phyloP scores from a whole-genome alignment of 169 alveolate genomes.

The Plasmodium malariae region DNA sequence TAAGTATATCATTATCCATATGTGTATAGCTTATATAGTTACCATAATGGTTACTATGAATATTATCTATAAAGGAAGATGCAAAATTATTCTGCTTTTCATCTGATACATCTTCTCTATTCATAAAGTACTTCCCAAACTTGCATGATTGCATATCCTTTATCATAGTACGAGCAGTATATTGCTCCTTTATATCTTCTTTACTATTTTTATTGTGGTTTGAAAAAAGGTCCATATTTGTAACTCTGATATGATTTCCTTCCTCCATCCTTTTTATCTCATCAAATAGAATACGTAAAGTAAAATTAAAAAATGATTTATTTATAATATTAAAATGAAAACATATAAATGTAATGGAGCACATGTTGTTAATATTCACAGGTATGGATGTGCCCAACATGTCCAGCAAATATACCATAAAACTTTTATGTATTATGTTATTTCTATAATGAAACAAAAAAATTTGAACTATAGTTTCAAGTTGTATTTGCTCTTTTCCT shows the following conservation, averaged over 20 bases:
- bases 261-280: slow-evolving; percentile 6
- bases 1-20: neutral
- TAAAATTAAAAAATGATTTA: slow-evolving; percentile 1
- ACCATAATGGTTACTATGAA: no score
- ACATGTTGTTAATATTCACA: slow-evolving; percentile 19
- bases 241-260: neutral
- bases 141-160: no score
- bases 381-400: neutral
- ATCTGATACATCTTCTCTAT: no score
- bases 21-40: no score
- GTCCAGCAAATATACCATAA: slow-evolving; percentile 15
- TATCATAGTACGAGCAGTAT: no score
- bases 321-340: slow-evolving; percentile 45
- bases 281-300: neutral
- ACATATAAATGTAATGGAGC: slow-evolving; percentile 26
- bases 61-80: no score
- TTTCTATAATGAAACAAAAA: slow-evolving; percentile 55
- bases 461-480: slow-evolving; percentile 47
- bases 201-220: neutral
- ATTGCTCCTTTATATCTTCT: no score
- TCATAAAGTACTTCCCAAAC: no score
- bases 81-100: no score
- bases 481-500: slow-evolving; percentile 9
- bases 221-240: neutral
- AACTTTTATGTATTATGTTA: slow-evolving; percentile 19